Evolutionary conservation across 495 filamentous ascomycete genomes (phyloP), one percentile per base, ranked within the genome.

Genomic region (Neurospora hispaniola): DNA sequence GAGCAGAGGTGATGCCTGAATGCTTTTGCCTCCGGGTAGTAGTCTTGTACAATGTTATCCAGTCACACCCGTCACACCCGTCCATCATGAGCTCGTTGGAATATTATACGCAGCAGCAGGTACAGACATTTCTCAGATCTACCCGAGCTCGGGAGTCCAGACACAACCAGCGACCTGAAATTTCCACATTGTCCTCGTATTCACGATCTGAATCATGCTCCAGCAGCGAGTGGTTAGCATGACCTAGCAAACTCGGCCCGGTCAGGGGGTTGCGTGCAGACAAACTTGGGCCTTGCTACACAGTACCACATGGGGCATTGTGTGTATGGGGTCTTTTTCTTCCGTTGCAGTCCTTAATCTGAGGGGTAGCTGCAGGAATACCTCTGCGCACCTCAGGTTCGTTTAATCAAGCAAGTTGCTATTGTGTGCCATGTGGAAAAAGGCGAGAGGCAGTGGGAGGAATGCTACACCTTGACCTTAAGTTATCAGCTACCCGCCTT

Each of bases 271-370:
- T 66, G 54, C 54, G 54, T 66, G 54, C 54, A 66, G 54, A 66
- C 54, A 66, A 66, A 66, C 54, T 66, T 66, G 54, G 14, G 27
- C 27, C 54, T 66, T 66, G 54, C 54, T 66, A 66, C 27, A 66
- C 54, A 66, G 54, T 27, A 18, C 27, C 27, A 66, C 1, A 35
- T 27, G 54, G 27, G 54, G 14, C 23, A 66, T 66, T 66, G 12
- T 66, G 12, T 38, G 54, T 31, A 16, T 31, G 23, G 31, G 54
- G 23, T 66, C 54, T 18, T 38, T 66, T 3, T 66, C 54, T 66
- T 38, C 54, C 68, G 42, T 41, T 40, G 59, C 66, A 74, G 74
- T 73, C 73, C 75, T 75, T 78, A 75, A 76, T 75, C 73, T 78
- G 42, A 69, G 69, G 69, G 76, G 68, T 71, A 70, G 73, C 42